Evolutionary conservation across 331 rosid species (phyloP).

Genomic region (Spiraea crenata): DNA sequence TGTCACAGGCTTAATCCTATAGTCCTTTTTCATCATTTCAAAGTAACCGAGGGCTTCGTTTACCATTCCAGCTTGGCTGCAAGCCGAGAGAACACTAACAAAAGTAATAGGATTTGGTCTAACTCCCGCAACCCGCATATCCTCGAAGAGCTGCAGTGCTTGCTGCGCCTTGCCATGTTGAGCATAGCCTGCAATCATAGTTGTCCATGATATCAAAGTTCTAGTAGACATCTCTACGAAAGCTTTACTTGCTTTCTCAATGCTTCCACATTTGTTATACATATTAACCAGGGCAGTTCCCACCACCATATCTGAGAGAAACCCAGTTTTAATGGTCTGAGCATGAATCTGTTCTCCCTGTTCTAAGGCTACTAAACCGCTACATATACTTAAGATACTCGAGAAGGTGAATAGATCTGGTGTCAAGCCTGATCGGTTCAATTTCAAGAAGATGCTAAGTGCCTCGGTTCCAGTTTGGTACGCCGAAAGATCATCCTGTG

Average conservation of each 20-base stretch:
- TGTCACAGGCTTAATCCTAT: conserved; percentile 79
- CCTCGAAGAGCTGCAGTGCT: conserved; percentile 77
- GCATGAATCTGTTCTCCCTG: conserved; percentile 89
- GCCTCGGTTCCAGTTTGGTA: conserved; percentile 62
- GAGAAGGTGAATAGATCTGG: conserved; percentile 82
- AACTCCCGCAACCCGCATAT: conserved; percentile 72
- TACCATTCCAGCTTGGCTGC: conserved; percentile 76
- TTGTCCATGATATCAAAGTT: conserved; percentile 89
- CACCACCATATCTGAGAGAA: conserved; percentile 65
- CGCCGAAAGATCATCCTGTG: conserved; percentile 56
- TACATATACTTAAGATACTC: conserved; percentile 68
- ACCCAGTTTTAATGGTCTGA: conserved; percentile 67
- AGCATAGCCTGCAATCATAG: conserved; percentile 78
- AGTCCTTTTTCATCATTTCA: conserved; percentile 70
- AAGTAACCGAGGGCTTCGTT: conserved; percentile 67
- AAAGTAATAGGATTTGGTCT: conserved; percentile 76
- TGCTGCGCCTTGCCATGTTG: conserved; percentile 75
- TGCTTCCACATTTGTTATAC: conserved; percentile 88
- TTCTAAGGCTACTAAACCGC: conserved; percentile 64
- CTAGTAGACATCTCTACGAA: conserved; percentile 82
- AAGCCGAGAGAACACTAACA: conserved; percentile 87
- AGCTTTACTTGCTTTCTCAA: conserved; percentile 76
- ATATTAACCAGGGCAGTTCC: conserved; percentile 69
- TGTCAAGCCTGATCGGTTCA: conserved; percentile 59
- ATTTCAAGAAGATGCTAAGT: conserved; percentile 47